phyloP scores from a whole-genome alignment of 2,329 filamentous ascomycete species.

The Fusarium temperatum region DNA sequence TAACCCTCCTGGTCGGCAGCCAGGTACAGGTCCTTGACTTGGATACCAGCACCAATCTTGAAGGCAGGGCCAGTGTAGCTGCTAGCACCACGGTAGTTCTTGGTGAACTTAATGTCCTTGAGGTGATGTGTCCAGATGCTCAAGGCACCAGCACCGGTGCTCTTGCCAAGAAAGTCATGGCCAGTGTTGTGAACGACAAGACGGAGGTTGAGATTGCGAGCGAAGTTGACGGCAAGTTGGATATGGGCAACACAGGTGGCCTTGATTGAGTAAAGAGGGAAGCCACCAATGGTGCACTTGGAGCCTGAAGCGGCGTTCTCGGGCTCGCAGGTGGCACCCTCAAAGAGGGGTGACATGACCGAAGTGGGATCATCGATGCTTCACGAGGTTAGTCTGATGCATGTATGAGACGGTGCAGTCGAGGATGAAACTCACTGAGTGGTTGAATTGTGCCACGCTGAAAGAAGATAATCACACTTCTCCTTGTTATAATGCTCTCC shows the following conservation, averaged over 20 bases:
- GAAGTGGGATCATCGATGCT: constrained; percentile 49
- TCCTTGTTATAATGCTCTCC: constrained; percentile 21
- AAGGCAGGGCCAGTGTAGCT: constrained; percentile 61
- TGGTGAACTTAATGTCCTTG: constrained; percentile 53
- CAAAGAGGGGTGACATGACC: constrained; percentile 52
- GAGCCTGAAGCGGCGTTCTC: constrained; percentile 33
- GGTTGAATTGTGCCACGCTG: constrained; percentile 11
- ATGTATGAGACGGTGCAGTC: neutral
- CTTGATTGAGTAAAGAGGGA: constrained; percentile 54
- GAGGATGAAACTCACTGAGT: constrained; percentile 16
- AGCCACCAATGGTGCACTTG: constrained; percentile 52
- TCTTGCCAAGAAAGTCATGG: constrained; percentile 64
- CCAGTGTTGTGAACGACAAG: constrained; percentile 61
- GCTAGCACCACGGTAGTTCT: constrained; percentile 48
- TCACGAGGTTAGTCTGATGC: constrained; percentile 12
- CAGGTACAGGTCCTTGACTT: constrained; percentile 56
- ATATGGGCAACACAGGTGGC: constrained; percentile 55
- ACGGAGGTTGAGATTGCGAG: constrained; percentile 56
- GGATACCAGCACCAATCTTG: constrained; percentile 63
- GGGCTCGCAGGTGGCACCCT: constrained; percentile 51
- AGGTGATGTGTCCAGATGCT: constrained; percentile 53
- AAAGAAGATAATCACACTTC: too few relatives aligned
- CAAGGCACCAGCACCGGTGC: constrained; percentile 60
- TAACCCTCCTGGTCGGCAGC: constrained; percentile 57
- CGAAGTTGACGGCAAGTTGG: constrained; percentile 58